Percentiles rank a stretch among this genome's conserved stretches.
These are phyloP conservation scores for Penicillium lividum DNA, from an alignment of 495 filamentous ascomycete species.

Conservation along the genomic window DNA sequence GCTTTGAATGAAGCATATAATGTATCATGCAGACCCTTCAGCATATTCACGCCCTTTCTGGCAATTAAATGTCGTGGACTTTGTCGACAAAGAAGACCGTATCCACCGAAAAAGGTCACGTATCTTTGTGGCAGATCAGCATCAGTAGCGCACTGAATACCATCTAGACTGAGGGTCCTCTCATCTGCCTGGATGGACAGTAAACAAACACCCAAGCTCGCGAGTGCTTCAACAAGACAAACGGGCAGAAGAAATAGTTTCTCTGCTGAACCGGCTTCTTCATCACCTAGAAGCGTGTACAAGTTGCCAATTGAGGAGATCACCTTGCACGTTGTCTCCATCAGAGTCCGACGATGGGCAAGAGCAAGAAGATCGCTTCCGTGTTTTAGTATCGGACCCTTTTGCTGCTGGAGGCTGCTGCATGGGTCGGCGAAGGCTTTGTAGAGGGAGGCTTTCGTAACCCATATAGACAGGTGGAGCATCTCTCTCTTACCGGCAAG, in stretches of 20 bases:
- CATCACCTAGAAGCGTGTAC: constrained; percentile 12
- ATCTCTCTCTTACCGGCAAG: constrained; percentile 17
- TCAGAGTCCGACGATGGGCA: constrained; percentile 19
- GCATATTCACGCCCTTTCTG: constrained; percentile 11
- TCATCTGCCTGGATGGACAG: constrained; percentile 20
- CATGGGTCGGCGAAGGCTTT: constrained; percentile 22
- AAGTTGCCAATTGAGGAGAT: constrained; percentile 14
- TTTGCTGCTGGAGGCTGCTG: constrained; percentile 15
- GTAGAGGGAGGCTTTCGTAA: constrained; percentile 17
- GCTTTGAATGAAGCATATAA: constrained; percentile 1
- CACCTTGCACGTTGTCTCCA: constrained; percentile 16
- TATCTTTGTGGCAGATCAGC: constrained; percentile 10
- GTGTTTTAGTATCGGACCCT: constrained; percentile 4
- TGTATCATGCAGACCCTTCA: constrained; percentile 16
- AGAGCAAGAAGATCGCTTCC: constrained; percentile 17
- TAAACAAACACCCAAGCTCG: constrained; percentile 18
- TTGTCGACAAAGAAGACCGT: constrained; percentile 14
- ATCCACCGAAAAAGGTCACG: constrained; percentile 12
- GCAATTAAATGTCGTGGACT: constrained; percentile 14
- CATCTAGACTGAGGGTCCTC: constrained; percentile 7
- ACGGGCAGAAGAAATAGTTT: constrained; percentile 17
- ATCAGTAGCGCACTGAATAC: constrained; percentile 14
- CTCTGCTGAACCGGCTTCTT: constrained; percentile 9
- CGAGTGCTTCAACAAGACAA: constrained; percentile 16
- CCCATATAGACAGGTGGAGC: constrained; percentile 17